Evolutionary conservation across 2,329 filamentous ascomycete genomes (phyloP), one percentile per base, ranked within the genome.

Genomic region (Cladosporium colombiae): DNA sequence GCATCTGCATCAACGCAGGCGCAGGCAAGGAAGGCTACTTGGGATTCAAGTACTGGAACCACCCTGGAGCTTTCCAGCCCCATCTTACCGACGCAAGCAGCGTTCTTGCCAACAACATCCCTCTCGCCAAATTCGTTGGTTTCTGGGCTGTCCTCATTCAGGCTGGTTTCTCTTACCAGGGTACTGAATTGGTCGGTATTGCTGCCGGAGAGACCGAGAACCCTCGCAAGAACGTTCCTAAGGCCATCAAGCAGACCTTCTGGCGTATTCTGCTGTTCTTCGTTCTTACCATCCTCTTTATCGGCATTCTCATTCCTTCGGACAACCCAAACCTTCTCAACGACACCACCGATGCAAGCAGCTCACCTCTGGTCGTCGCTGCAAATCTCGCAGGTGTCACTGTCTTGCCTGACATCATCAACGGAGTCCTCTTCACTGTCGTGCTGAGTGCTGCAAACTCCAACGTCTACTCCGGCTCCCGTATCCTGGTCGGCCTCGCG

Each of bases 391-490:
- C 87, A 7, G 86, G 86, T 53, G 85, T 91, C 52, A 73, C 76
- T 0, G 84, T 83, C 1, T 81, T 91, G 13, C 87, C 88, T 25
- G 83, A 82, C 52, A 81, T 92, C 40, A 87, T 92, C 77, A 92
- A 93, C 72, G 89, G 88, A 14, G 84, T 91, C 76, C 84, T 93
- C 53, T 80, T 92, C 21, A 88, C 86, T 0, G 87, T 89, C 0
- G 88, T 88, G 3, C 87, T 88, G 70, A 89, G 86, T 29, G 89
- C 89, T 0, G 89, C 89, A 0, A 91, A 91, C 76, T 89, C 86
- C 16, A 87, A 87, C 71, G 82, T 86, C 63, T 91, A 90, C 75
- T 90, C 87, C 71, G 88, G 88, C 0, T 89, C 87, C 6, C 84
- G 89, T 40, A 89, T 87, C 37, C 80, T 91, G 1, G 90, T 89